phyloP scores from a whole-genome alignment of 305 asterid species.

The Fraxinus albicans region DNA sequence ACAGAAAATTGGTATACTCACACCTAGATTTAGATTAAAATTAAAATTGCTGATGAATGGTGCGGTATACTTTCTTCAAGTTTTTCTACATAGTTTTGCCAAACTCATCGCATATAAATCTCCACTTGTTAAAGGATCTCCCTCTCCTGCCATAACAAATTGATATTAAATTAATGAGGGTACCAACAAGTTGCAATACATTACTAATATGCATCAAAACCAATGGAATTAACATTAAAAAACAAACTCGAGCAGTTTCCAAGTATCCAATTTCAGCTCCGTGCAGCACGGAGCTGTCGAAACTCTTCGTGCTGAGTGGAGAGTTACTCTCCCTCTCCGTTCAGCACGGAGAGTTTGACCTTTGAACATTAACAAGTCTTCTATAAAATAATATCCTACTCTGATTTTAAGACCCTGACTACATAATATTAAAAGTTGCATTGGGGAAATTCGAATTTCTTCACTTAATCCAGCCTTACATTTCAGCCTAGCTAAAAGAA shows the following conservation, averaged over 20 bases:
- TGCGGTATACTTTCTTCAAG: conserved; percentile 12
- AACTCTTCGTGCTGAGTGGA: too few relatives aligned
- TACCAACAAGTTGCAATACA: conserved; percentile 5
- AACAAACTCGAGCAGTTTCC: conserved; percentile 8
- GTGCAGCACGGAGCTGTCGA: too few relatives aligned
- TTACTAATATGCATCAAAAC: neutral
- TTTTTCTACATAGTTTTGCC: conserved; percentile 4
- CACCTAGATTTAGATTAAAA: neutral
- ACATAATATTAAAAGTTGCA: too few relatives aligned
- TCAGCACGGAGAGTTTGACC: too few relatives aligned
- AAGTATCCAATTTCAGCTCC: conserved; percentile 56
- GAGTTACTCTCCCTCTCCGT: too few relatives aligned
- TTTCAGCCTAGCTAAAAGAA: too few relatives aligned
- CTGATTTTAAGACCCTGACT: too few relatives aligned
- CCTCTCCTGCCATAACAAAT: conserved; percentile 41
- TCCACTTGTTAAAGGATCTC: conserved; percentile 61
- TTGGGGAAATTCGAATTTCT: too few relatives aligned
- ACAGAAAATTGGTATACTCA: conserved; percentile 22
- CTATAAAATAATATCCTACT: too few relatives aligned
- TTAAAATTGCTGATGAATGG: conserved; percentile 1
- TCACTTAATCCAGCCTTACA: too few relatives aligned
- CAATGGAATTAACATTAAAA: neutral
- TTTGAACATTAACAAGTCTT: too few relatives aligned
- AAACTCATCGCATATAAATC: conserved; percentile 86
- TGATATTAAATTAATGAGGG: conserved; percentile 23